Percentiles rank a stretch among this genome's conserved stretches.
phyloP scores from a whole-genome alignment of 306 rosid genomes.

The Vachellia collinsii region DNA sequence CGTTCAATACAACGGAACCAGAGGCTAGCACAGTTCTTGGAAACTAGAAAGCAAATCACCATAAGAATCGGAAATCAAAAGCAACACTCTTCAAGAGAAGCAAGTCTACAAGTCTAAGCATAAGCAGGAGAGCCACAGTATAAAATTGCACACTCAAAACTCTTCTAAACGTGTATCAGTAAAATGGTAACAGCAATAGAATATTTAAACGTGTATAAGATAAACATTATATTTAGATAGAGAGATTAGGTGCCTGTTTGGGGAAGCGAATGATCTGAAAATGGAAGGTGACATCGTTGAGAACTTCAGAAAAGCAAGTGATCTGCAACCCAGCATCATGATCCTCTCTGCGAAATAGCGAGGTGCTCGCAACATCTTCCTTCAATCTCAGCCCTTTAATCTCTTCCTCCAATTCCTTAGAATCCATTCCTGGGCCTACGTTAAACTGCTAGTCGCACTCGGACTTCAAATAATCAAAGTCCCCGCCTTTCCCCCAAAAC shows the following conservation, averaged over 20 bases:
- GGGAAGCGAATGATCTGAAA: slow-evolving; percentile 80
- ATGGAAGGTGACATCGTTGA: slow-evolving; percentile 70
- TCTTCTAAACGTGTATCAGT: no score
- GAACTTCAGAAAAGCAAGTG: slow-evolving; percentile 65
- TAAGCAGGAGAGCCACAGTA: neutral
- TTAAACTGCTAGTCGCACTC: neutral
- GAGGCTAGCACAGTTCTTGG: neutral
- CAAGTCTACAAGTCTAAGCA: neutral
- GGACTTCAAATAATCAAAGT: neutral
- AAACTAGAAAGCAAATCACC: neutral
- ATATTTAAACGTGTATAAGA: neutral
- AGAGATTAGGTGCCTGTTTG: slow-evolving; percentile 59
- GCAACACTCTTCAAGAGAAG: neutral
- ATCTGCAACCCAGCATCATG: slow-evolving; percentile 46
- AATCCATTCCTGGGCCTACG: slow-evolving; percentile 38
- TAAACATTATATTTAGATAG: neutral
- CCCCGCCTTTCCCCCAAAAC: neutral
- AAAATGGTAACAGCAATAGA: neutral
- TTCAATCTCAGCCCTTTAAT: slow-evolving; percentile 37
- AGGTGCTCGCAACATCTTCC: neutral
- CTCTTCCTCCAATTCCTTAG: slow-evolving; percentile 25
- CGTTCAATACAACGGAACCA: no score
- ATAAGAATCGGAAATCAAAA: neutral
- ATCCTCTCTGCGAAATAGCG: neutral
- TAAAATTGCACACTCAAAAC: neutral